Conservation (phyloP, 805 yeast species). For the Yueomyces sp. region DNA sequence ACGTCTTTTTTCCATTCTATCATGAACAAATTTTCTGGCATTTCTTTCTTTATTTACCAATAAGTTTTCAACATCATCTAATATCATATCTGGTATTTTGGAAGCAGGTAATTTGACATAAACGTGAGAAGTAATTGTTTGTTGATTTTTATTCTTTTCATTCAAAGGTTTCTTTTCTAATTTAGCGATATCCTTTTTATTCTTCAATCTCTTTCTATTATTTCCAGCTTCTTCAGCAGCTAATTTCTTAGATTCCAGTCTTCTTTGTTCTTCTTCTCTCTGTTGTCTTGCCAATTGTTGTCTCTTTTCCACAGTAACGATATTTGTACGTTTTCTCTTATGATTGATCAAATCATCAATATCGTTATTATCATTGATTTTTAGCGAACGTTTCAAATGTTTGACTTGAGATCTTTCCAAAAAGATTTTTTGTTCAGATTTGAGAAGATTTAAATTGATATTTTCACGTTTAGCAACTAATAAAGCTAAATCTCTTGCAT, state of each 20-base stretch:
- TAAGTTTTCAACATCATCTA: slow-evolving; percentile 68
- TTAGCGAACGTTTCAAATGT: slow-evolving; percentile 57
- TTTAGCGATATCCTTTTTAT: slow-evolving; percentile 13
- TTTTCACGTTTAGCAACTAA: slow-evolving; percentile 58
- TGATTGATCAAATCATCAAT: slow-evolving; percentile 60
- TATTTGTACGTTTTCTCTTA: slow-evolving; percentile 38
- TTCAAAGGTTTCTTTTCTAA: slow-evolving; percentile 6
- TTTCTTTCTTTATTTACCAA: slow-evolving; percentile 63
- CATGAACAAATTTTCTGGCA: slow-evolving; percentile 73
- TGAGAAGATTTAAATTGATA: slow-evolving; percentile 39
- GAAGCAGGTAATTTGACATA: slow-evolving; percentile 82
- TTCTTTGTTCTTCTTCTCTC: slow-evolving; percentile 5
- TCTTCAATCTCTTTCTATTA: slow-evolving; percentile 8
- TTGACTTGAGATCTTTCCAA: slow-evolving; percentile 62
- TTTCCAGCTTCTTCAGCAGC: slow-evolving; percentile 14
- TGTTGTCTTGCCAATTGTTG: slow-evolving; percentile 5
- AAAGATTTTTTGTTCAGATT: slow-evolving; percentile 55
- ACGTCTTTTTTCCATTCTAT: slow-evolving; percentile 61
- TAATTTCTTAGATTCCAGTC: slow-evolving; percentile 8
- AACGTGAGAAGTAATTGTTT: slow-evolving; percentile 37
- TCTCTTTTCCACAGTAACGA: slow-evolving; percentile 12
- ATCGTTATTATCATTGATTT: slow-evolving; percentile 64
- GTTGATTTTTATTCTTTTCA: slow-evolving; percentile 8
- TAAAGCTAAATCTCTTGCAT: slow-evolving; percentile 56
- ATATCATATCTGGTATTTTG: slow-evolving; percentile 83